Base-by-base conservation (phyloP, 2,329 filamentous ascomycete genomes). In the Fusarium albosuccineum region DNA sequence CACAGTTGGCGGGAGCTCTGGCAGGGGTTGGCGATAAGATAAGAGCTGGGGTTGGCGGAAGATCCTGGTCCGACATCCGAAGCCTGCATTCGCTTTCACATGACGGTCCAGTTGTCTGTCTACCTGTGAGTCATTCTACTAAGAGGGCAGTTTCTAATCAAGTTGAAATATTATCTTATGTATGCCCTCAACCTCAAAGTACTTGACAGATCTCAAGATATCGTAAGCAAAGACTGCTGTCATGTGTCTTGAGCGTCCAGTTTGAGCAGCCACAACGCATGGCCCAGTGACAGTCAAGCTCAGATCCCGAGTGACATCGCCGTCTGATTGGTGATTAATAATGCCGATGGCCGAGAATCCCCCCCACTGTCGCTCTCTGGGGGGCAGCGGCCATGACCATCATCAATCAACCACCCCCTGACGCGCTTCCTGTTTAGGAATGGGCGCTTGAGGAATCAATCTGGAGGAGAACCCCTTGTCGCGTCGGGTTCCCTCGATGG, bases 381-480 rank as follows among this genome's bases (percentile, higher is more conserved):
- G 30, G 30, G 30, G 30, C 29, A 30, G n/a, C 45, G 29, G 34
- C 34, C 26, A 46, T 46, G 16, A 62, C 44, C 54, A 50, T 42
- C 48, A 42, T 44, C 30, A 51, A 41, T 36, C 40, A 48, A 64
- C n/a, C 34, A 44, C 37, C 67, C 67, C 67, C 66, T 69, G 67
- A 70, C 48, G 56, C 66, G 55, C 67, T 69, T 57, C 67, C 67
- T 48, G 16, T 67, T 69, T 55, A 45, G 67, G 67, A 58, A 41
- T 55, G 55, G 50, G 17, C 33, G 45, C 60, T 63, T 22, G 46
- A 57, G 46, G 51, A 64, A 53, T 50, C 27, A 34, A 54, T 41
- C 26, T 53, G 59, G 50, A 53, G 57, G 45, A 40, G 45, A 40
- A 16, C 22, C 46, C 55, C 61, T 68, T 44, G 66, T 60, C 27